These are phyloP conservation scores for Cicer judaicum DNA, from an alignment of 306 rosid genomes.

Conservation along the genomic window DNA sequence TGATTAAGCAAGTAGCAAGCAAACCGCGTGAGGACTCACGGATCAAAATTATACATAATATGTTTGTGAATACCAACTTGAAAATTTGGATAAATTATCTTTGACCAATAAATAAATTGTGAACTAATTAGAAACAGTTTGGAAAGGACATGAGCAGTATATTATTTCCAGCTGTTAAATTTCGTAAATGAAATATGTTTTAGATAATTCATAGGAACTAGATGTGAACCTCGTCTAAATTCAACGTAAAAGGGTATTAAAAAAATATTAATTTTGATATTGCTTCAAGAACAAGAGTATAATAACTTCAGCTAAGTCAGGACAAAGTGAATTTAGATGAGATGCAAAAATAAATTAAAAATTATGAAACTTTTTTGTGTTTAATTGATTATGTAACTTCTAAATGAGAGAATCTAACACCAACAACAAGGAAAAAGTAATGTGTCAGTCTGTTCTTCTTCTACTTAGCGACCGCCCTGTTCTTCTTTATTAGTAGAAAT, in stretches of 20 bases:
- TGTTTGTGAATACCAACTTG: slow-evolving; percentile 11
- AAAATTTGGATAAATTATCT: slow-evolving; percentile 20
- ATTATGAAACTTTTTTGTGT: too few species aligned
- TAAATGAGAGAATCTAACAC: too few species aligned
- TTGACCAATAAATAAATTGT: slow-evolving; percentile 19
- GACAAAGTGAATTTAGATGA: not conserved
- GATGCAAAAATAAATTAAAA: too few species aligned
- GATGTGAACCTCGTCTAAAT: slow-evolving; percentile 29
- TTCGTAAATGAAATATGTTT: not conserved
- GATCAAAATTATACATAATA: not conserved
- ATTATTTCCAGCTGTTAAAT: slow-evolving; percentile 26
- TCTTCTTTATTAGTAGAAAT: too few species aligned
- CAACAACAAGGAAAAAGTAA: too few species aligned
- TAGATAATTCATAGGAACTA: slow-evolving; percentile 3
- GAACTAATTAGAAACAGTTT: not conserved
- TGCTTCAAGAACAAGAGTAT: not conserved
- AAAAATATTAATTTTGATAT: not conserved
- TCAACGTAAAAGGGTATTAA: not conserved
- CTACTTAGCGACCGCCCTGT: too few species aligned
- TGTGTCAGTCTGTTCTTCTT: too few species aligned
- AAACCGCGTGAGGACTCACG: slow-evolving; percentile 61
- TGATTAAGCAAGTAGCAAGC: slow-evolving; percentile 27
- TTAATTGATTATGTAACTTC: too few species aligned
- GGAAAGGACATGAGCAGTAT: not conserved
- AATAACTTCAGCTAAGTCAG: not conserved